These are phyloP conservation scores for Prunus mira DNA, from an alignment of 306 rosid genomes.

Conservation along the genomic window DNA sequence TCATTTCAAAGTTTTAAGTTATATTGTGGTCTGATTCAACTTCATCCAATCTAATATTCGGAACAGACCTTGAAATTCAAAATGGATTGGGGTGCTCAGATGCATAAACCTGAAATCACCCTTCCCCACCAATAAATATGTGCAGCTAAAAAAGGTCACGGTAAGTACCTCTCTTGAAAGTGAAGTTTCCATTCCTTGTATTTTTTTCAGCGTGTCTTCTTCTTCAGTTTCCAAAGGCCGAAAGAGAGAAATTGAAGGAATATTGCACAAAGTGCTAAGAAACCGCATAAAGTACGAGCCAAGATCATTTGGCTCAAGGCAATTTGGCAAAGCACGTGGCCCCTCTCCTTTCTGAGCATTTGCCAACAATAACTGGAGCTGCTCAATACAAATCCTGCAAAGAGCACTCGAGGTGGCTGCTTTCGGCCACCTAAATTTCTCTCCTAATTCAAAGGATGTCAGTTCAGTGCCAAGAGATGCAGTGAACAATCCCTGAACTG, in stretches of 20 bases:
- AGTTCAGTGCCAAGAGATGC: slow-evolving; percentile 94
- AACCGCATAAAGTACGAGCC: slow-evolving; percentile 89
- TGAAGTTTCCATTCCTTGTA: slow-evolving; percentile 63
- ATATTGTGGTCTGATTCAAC: not conserved
- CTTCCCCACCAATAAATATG: not conserved
- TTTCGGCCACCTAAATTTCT: slow-evolving; percentile 94
- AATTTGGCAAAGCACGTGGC: slow-evolving; percentile 35
- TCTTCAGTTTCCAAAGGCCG: slow-evolving; percentile 65
- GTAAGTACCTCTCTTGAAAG: slow-evolving; percentile 62
- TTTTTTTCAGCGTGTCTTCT: slow-evolving; percentile 55
- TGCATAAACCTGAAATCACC: not conserved
- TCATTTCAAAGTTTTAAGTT: not conserved
- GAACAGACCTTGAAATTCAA: not conserved
- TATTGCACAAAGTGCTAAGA: slow-evolving; percentile 68
- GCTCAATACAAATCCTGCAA: slow-evolving; percentile 86
- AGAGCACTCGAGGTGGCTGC: slow-evolving; percentile 75
- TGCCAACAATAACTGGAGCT: slow-evolving; percentile 75
- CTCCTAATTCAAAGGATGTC: slow-evolving; percentile 87
- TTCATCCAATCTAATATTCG: not conserved
- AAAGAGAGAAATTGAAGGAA: slow-evolving; percentile 88
- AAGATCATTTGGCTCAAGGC: slow-evolving; percentile 66
- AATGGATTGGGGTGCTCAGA: not conserved
- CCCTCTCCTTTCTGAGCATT: slow-evolving; percentile 85
- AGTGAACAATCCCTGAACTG: slow-evolving; percentile 87
- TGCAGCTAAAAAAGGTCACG: not conserved